phyloP scores from a whole-genome alignment of 1,139 yeast species.

The Saccharomyces hybrid region DNA sequence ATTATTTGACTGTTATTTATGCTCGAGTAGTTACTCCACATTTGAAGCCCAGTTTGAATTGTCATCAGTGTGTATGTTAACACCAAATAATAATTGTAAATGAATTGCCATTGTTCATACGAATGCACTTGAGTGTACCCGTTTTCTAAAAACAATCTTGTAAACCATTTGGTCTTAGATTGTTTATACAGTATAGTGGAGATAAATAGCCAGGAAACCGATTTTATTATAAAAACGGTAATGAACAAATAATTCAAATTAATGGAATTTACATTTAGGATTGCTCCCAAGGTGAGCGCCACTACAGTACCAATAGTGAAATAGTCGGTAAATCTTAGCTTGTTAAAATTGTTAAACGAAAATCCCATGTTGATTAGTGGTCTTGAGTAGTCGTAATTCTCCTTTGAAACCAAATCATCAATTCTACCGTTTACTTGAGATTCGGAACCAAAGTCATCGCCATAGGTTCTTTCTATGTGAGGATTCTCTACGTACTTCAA shows the following conservation, averaged over 20 bases:
- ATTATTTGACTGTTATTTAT: conserved; percentile 39
- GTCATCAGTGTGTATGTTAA: conserved; percentile 36
- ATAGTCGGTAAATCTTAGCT: conserved; percentile 58
- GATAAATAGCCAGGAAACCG: conserved; percentile 47
- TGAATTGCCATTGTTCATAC: conserved; percentile 66
- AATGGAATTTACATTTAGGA: background rate
- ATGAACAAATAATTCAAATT: conserved; percentile 34
- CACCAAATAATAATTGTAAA: conserved; percentile 48
- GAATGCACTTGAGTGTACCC: conserved; percentile 64
- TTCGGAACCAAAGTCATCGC: conserved; percentile 25
- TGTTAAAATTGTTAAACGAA: conserved; percentile 49
- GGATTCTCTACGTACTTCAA: conserved; percentile 77
- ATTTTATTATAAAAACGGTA: conserved; percentile 44
- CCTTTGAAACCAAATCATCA: conserved; percentile 32
- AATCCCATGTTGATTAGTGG: conserved; percentile 48
- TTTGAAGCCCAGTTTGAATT: conserved; percentile 28
- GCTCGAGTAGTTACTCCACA: conserved; percentile 10
- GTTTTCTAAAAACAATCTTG: conserved; percentile 57
- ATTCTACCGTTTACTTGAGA: conserved; percentile 16
- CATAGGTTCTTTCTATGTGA: conserved; percentile 75
- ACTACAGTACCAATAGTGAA: conserved; percentile 43
- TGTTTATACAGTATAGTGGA: conserved; percentile 51
- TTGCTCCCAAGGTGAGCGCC: background rate
- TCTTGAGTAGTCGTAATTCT: conserved; percentile 37
- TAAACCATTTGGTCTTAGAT: conserved; percentile 56